Conservation (phyloP, 345 rosid genomes). For the Lepidium sativum region DNA sequence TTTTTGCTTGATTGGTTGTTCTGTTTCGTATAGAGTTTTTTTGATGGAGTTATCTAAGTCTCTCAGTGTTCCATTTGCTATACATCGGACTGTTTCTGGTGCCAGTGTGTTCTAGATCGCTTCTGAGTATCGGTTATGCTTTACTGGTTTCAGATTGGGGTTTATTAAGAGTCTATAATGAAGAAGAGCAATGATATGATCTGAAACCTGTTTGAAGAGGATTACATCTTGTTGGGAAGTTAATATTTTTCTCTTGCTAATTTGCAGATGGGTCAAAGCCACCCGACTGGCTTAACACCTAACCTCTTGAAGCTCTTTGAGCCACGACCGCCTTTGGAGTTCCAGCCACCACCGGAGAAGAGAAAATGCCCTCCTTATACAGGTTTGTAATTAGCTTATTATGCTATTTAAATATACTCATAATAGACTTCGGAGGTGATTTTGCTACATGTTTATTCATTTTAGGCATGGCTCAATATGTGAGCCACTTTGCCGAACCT, state of each 20-base stretch:
- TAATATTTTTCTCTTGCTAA: conserved; percentile 7
- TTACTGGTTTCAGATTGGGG: not conserved
- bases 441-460: not conserved
- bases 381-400: conserved; percentile 31
- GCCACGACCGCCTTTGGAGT: conserved; percentile 84
- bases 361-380: conserved; percentile 73
- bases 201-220: not conserved
- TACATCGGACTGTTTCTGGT: not conserved
- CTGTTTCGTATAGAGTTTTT: not conserved
- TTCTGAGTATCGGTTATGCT: not conserved
- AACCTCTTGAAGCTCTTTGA: conserved; percentile 89
- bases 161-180: not conserved
- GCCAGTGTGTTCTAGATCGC: not conserved
- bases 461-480: conserved; percentile 86
- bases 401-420: not conserved
- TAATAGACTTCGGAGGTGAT: not conserved
- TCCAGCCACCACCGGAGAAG: conserved; percentile 81
- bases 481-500: conserved; percentile 74
- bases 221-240: not conserved
- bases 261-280: conserved; percentile 94
- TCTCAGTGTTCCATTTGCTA: not conserved
- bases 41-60: not conserved
- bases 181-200: not conserved
- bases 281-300: conserved; percentile 86
- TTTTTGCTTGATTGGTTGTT: not conserved